Percentiles rank a stretch among this genome's conserved stretches.
phyloP scores from a whole-genome alignment of 345 rosid species.

The Microcos paniculata region DNA sequence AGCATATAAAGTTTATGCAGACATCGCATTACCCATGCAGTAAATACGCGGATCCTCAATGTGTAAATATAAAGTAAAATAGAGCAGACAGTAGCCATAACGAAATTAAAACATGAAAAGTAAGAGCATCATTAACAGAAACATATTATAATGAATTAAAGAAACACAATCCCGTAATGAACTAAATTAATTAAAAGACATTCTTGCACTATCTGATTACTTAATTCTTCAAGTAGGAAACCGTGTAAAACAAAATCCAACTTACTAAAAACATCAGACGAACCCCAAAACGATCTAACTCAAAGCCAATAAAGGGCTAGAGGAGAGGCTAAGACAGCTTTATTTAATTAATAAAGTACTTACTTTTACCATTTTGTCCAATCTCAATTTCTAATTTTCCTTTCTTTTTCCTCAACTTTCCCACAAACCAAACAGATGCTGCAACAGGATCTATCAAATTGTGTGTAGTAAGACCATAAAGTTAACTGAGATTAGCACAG shows the following conservation, averaged over 20 bases:
- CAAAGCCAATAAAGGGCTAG: background rate
- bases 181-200: background rate
- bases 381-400: background rate
- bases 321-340: background rate
- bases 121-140: background rate
- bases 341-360: background rate
- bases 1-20: background rate
- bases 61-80: background rate
- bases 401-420: background rate
- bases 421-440: background rate
- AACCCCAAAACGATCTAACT: background rate
- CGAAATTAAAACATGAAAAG: background rate
- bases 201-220: background rate
- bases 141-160: background rate
- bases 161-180: background rate
- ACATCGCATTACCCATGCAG: background rate
- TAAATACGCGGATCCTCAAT: background rate
- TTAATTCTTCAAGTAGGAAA: background rate
- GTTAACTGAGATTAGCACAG: conserved; percentile 11
- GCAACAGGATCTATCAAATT: conserved; percentile 19
- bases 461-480: background rate
- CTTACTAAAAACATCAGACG: background rate
- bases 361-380: background rate
- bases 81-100: background rate
- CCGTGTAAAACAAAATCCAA: background rate